These are phyloP conservation scores for Heritiera littoralis DNA, from an alignment of 345 rosid species.

Conservation along the genomic window DNA sequence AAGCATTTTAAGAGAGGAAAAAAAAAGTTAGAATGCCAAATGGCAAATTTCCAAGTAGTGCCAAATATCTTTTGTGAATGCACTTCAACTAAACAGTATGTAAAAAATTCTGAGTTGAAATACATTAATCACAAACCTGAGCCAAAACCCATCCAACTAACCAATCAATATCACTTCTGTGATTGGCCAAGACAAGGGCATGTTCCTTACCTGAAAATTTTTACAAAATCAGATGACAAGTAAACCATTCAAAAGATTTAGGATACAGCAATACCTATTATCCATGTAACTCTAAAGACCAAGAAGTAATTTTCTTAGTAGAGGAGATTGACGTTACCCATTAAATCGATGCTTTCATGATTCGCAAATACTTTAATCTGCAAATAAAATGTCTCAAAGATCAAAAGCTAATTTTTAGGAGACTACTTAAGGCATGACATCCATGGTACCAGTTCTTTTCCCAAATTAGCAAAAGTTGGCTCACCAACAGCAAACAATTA, in stretches of 20 bases:
- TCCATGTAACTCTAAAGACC: not conserved
- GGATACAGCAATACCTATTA: not conserved
- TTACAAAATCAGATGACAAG: constrained; percentile 20
- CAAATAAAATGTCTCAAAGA: constrained; percentile 27
- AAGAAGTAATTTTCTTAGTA: not conserved
- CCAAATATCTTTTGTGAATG: not conserved
- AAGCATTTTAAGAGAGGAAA: not conserved
- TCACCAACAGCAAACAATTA: not conserved
- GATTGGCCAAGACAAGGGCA: constrained; percentile 81
- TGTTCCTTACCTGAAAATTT: constrained; percentile 77
- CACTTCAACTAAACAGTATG: not conserved
- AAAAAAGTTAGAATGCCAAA: not conserved
- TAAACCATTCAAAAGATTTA: constrained; percentile 13
- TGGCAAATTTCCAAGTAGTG: no score
- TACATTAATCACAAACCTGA: constrained; percentile 54
- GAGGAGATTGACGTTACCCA: constrained; percentile 58
- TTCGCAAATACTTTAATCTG: constrained; percentile 82
- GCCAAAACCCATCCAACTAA: constrained; percentile 95
- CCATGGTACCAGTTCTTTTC: constrained; percentile 14
- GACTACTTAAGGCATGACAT: constrained; percentile 4
- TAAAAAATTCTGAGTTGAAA: constrained; percentile 12
- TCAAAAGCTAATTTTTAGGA: constrained; percentile 21
- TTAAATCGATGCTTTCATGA: constrained; percentile 60
- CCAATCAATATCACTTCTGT: constrained; percentile 94
- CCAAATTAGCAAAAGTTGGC: not conserved